Evolutionary conservation across 805 yeast species (phyloP).

Genomic region (Wickerhamomyces pijperi): DNA sequence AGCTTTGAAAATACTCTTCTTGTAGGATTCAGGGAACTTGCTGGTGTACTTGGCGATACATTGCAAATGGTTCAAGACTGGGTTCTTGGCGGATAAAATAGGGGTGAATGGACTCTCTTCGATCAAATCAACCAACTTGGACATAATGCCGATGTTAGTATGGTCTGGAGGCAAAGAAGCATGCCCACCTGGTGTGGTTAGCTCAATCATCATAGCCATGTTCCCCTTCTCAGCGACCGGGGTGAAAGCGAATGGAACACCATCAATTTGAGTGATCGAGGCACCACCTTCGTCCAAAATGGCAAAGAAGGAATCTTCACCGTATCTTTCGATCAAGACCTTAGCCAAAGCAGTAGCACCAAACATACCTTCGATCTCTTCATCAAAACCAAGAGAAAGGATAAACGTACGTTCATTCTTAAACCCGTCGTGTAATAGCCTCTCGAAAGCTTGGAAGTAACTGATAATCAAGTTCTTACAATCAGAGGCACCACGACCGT

Average conservation of each 20-base stretch:
- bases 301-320: conserved; percentile 38
- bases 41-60: conserved; percentile 38
- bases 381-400: conserved; percentile 66
- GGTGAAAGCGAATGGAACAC: conserved; percentile 36
- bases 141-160: conserved; percentile 56
- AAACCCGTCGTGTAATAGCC: conserved; percentile 35
- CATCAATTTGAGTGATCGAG: conserved; percentile 1
- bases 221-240: conserved; percentile 53
- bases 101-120: conserved; percentile 44
- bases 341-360: conserved; percentile 26
- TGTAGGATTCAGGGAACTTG: conserved; percentile 1
- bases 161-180: conserved; percentile 61
- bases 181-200: conserved; percentile 60
- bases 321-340: conserved; percentile 15
- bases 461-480: conserved; percentile 60
- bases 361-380: conserved; percentile 58
- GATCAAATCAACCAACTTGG: conserved; percentile 37
- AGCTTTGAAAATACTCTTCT: conserved; percentile 24
- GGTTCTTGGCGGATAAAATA: conserved; percentile 34
- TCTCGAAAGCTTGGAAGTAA: conserved; percentile 51
- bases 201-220: conserved; percentile 35
- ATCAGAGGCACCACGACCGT: conserved; percentile 72
- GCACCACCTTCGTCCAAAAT: conserved; percentile 55
- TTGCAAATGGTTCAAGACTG: conserved; percentile 38
- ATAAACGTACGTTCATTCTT: conserved; percentile 47